Percentiles rank a stretch among this genome's conserved stretches.
Conservation (phyloP, 1,284 basidiomycete genomes). For the Cutaneotrichosporon sp. region DNA sequence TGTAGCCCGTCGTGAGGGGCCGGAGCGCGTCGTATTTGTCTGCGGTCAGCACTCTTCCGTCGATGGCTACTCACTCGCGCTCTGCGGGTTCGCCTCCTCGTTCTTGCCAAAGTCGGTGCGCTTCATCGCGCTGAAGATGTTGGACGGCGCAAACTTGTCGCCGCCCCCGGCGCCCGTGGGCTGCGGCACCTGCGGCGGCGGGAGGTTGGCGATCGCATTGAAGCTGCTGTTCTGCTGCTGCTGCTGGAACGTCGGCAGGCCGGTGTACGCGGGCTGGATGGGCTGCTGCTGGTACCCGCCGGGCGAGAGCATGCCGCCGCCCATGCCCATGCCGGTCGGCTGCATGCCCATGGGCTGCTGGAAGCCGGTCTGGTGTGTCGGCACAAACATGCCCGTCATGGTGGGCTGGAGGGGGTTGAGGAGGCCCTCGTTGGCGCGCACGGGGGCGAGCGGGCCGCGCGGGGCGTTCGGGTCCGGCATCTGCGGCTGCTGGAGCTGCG, state of each 20-base stretch:
- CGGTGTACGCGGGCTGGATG: slow-evolving; percentile 55
- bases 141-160: slow-evolving; percentile 58
- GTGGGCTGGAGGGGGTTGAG: slow-evolving; percentile 87
- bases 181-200: slow-evolving; percentile 50
- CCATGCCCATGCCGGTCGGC: slow-evolving; percentile 55
- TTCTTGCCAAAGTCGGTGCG: slow-evolving; percentile 81
- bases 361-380: slow-evolving; percentile 57
- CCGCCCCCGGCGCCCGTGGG: slow-evolving; percentile 15
- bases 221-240: slow-evolving; percentile 55
- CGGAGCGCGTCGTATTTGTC: slow-evolving; percentile 77
- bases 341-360: slow-evolving; percentile 14
- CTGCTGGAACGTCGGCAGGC: slow-evolving; percentile 36
- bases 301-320: slow-evolving; percentile 31
- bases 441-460: slow-evolving; percentile 85
- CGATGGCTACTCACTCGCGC: slow-evolving; percentile 66
- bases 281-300: slow-evolving; percentile 47
- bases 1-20: slow-evolving; percentile 55
- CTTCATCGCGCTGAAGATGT: slow-evolving; percentile 95
- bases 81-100: slow-evolving; percentile 63
- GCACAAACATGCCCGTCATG: slow-evolving; percentile 82
- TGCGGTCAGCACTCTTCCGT: too few species aligned
- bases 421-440: slow-evolving; percentile 81
- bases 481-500: too few species aligned
- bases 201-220: slow-evolving; percentile 53
- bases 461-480: slow-evolving; percentile 58